These are phyloP conservation scores for Mariannaea sp. DNA, from an alignment of 2,329 filamentous ascomycete species.

Conservation along the genomic window DNA sequence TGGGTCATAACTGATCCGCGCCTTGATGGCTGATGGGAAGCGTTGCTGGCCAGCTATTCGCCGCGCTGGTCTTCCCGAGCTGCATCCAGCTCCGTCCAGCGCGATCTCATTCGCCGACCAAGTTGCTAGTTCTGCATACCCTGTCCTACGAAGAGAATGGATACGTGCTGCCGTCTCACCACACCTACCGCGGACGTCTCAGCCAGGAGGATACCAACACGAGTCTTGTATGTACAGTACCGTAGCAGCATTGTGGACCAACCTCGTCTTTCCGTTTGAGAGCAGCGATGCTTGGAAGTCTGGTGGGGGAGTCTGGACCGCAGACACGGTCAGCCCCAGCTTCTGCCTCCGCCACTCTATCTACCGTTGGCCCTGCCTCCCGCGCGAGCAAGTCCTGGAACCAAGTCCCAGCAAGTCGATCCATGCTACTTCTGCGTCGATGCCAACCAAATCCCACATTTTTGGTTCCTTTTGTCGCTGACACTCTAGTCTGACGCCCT, in stretches of 20 bases:
- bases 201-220: constrained; percentile 28
- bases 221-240: constrained; percentile 2
- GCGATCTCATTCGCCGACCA: constrained; percentile 30
- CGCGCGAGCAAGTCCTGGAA: constrained; percentile 18
- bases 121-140: constrained; percentile 27
- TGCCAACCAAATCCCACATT: constrained; percentile 7
- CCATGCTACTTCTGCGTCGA: background rate
- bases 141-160: constrained; percentile 25
- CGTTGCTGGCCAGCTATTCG: constrained; percentile 18
- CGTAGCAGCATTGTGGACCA: constrained; percentile 16
- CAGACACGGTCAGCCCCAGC: constrained; percentile 34
- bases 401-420: constrained; percentile 13
- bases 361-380: constrained; percentile 29
- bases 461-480: constrained; percentile 10
- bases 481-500: constrained; percentile 7
- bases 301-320: constrained; percentile 29
- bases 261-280: constrained; percentile 13
- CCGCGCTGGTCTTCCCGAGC: constrained; percentile 18
- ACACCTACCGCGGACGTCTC: constrained; percentile 19
- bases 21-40: constrained; percentile 29
- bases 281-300: constrained; percentile 12
- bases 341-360: constrained; percentile 36
- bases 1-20: constrained; percentile 18
- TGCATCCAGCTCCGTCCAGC: constrained; percentile 24
- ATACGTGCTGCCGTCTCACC: constrained; percentile 31